Evolutionary conservation across 176 grass and related monocot genomes (phyloP), one percentile per base, ranked within the genome.

Genomic region (Rhynchospora pubera): DNA sequence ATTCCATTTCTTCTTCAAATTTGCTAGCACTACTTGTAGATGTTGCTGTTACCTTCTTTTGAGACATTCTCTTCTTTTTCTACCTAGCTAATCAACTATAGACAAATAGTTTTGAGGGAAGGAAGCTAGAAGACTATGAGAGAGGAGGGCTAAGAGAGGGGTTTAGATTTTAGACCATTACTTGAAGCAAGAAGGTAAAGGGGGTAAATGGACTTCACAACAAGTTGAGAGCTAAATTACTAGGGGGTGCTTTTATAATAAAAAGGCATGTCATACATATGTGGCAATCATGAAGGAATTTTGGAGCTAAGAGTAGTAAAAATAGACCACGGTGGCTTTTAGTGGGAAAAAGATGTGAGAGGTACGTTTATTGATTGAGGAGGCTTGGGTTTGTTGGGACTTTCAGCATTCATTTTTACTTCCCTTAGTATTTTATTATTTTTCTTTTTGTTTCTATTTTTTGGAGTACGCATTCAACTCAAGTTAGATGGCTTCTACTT

Each of bases 31-130:
- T 82, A 47, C 42, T 50, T 65, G 57, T 69, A 53, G 45, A n/a
- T 57, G 66, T 64, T 76, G 89, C 81, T 50, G 90, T 13, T 42
- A 85, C 87, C 88, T 86, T 97, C 89, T 91, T 93, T 46, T 89
- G 82, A 51, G 93, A 97, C 93, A 97, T 93, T 80, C 61, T 58
- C 85, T n/a, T n/a, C n/a, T n/a, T n/a, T n/a, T n/a, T 84, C 79
- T 86, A 84, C 30, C 80, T 75, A 85, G 12, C 63, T 58, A 84
- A 23, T 62, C 78, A 59, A 82, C 73, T 76, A 56, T 48, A 77
- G 72, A 66, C 80, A 83, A 77, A 59, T 81, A 45, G 65, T 82
- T 50, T 62, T 79, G 84, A 23, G 69, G 69, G 71, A 85, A 21
- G 28, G 23, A 57, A 56, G 73, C 60, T 83, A 82, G 21, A 64